Base-by-base conservation (phyloP, 140 eudicot species). In the Ambrosia hybrid region DNA sequence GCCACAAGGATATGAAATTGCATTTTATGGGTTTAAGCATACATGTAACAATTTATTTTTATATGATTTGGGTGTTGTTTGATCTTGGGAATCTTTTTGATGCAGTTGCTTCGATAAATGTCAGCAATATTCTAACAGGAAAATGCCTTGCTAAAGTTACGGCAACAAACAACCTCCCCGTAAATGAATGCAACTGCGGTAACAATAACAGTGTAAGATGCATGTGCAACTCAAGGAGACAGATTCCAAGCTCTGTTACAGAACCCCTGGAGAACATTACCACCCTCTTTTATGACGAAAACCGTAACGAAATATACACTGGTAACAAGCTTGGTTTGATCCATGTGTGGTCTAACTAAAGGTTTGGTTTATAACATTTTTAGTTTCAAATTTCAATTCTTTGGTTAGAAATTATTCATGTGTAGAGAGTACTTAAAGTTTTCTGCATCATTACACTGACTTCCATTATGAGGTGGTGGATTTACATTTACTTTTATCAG, bases 261-360 rank as follows among this genome's bases (percentile, higher is more conserved):
- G 90, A 89, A 73, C 95, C 96, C n/a, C 73, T 92, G 45, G 88
- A 89, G 61, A 95, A 93, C 78, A 90, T 90, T 4, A 93, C 95
- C 3, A 93, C 98, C 10, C 89, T 87, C 36, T 90, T 83, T 67
- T 93, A 87, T 14, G 91, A 93, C 48, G 98, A 93, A 84, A 91
- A 84, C 5, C 96, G 93, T 12, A 89, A 90, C 12, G 96, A 93
- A 75, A 93, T 93, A 51, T 92, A 85, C 70, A 92, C 96, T 9
- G 98, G 93, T 5, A 87, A 90, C 55, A 86, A 85, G 76, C 83
- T 80, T n/a, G 98, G 98, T 56, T 82, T 89, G 51, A 87, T 93
- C 76, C 98, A 93, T 15, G 96, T 87, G 12, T 93, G 95, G 98
- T 89, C 96, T 43, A 89, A 89, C 85, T 89, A 65, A 82, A 71